Evolutionary conservation across 352 stramenopile genomes (phyloP), one percentile per base, ranked within the genome.

Genomic region (Peronospora belbahrii): DNA sequence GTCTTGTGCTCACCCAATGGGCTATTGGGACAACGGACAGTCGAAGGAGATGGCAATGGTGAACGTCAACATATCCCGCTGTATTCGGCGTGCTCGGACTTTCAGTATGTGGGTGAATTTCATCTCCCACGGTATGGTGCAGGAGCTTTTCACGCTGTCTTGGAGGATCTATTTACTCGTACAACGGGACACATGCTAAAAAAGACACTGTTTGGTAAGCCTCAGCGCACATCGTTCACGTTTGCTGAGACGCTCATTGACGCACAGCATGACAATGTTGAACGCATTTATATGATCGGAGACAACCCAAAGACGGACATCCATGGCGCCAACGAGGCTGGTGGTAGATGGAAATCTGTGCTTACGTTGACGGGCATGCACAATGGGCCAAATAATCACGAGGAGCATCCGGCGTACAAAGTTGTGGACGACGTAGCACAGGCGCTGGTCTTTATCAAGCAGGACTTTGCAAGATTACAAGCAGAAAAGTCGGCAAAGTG

Each of bases 71-170:
- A 84, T 48, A 64, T 88, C 17, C 78, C 79, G 20, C 56, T 93
- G 22, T 93, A 90, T 60, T 93, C 79, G 40, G 76, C 81, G 42
- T 93, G 81, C 68, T 88, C 77, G 3, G 81, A 93, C 37, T 93
- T 93, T 56, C 79, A 93, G 55, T 93, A 93, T 49, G 79, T 93
- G 9, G 78, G 81, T 9, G 81, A 89, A 40, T 88, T 88, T 56
- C 78, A 92, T 46, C 56, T 88, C 36, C 81, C 81, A 15, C 75
- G 81, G 14, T 92, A 85, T 51, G 81, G 81, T 13, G 81, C 81
- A 8, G 81, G 81, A 14, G 81, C 81, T 3, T 92, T 92, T 59
- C 77, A 83, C 11, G 75, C 81, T 0, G 67, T 89, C 9, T 58
- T 92, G 48, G 80, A 91, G 65, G 67, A 85, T 42, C 42, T 92